Evolutionary conservation across 2,329 filamentous ascomycete species (phyloP), one percentile per base, ranked within the genome.

Genomic region (Penicillium concentricum): DNA sequence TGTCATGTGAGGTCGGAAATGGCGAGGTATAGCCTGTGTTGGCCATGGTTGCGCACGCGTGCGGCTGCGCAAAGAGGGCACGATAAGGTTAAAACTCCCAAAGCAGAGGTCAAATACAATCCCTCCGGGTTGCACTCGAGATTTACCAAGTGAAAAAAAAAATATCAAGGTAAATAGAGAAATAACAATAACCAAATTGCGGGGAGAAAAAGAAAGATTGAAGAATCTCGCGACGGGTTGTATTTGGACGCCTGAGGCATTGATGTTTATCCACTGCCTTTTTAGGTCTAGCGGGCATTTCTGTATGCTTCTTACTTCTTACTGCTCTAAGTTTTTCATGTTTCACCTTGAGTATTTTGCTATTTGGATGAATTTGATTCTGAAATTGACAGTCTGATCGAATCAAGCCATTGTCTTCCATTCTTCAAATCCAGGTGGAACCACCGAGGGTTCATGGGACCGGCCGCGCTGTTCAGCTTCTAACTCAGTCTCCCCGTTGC

Each of bases 1-100:
- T 76, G 53, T 78, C 75, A 61, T 78, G 75, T 48, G 74, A 70
- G 7, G 73, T 75, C 20, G 67, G 72, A 45, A 74, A 74, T 2
- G 73, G 72, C 44, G 73, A 75, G 34, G 67, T 69, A 59, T 67
- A 71, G 51, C 73, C 70, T 46, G 74, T 67, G 62, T 72, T 68
- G 39, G 70, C 69, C 75, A 77, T 77, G 59, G 47, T 68, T 54
- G 57, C 59, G 43, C 60, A 61, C 54, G 57, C 49, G 61, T 61
- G 39, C 28, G 52, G 46, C 54, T 49, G 54, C 48, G 59, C 48
- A 35, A 49, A 24, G 42, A 46, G 51, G 16, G 35, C 35, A 43
- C 46, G 41, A 54, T 34, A 48, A 44, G 43, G 51, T n/a, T n/a
- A 39, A 39, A 43, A 48, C 35, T 18, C 24, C 38, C 52, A 42